Evolutionary conservation across 2,329 filamentous ascomycete genomes (phyloP).

Genomic region (Beauveria sp.): DNA sequence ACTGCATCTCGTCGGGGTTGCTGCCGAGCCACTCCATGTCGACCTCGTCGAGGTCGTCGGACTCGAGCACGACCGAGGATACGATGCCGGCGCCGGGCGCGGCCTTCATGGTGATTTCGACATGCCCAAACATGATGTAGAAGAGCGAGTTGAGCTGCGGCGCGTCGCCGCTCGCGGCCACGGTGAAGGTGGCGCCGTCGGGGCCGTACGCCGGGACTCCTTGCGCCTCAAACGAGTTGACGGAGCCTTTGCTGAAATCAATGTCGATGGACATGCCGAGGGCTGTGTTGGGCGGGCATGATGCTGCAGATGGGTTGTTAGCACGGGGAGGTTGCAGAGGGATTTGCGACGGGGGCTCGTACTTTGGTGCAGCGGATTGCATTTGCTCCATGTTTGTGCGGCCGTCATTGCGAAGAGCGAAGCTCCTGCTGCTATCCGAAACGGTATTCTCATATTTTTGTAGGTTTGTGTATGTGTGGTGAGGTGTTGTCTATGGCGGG

Average conservation of each 20-base stretch:
- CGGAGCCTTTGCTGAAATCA: constrained; percentile 72
- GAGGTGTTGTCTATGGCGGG: not conserved
- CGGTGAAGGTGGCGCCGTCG: constrained; percentile 75
- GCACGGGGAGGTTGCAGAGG: not conserved
- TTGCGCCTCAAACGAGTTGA: constrained; percentile 68
- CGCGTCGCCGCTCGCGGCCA: constrained; percentile 69
- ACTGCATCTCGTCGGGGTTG: constrained; percentile 71
- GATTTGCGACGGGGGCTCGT: not conserved
- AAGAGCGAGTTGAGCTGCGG: constrained; percentile 84
- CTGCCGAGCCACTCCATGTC: constrained; percentile 94
- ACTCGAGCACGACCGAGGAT: constrained; percentile 84
- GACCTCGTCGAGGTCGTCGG: constrained; percentile 89
- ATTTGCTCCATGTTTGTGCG: constrained; percentile 13
- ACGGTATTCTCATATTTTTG: constrained; percentile 7
- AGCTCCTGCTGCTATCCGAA: constrained; percentile 8
- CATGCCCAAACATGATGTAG: constrained; percentile 98
- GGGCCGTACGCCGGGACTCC: constrained; percentile 62
- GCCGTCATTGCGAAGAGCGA: not conserved
- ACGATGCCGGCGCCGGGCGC: constrained; percentile 88
- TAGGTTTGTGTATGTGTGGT: not conserved
- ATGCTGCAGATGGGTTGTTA: constrained; percentile 27
- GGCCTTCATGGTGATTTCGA: constrained; percentile 77
- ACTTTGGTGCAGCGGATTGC: constrained; percentile 10
- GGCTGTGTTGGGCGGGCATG: constrained; percentile 69
- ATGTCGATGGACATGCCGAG: constrained; percentile 75